These are phyloP conservation scores for Saccharomyces pastorianus DNA, from an alignment of 1,139 yeast genomes.

Conservation along the genomic window DNA sequence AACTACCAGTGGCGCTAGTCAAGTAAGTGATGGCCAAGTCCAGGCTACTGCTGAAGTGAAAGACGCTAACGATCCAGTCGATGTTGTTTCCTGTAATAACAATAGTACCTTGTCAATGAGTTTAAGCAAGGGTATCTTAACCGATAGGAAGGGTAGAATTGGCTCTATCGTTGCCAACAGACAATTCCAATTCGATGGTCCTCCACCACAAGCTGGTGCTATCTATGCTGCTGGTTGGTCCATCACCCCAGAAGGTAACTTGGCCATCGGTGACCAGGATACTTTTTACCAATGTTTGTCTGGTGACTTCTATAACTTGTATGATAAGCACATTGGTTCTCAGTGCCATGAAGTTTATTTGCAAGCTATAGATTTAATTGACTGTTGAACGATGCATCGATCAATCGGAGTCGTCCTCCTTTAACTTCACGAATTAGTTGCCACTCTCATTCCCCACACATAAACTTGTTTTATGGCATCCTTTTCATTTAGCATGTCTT, in stretches of 20 bases:
- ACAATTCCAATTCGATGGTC: slow-evolving; percentile 88
- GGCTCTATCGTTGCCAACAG: slow-evolving; percentile 82
- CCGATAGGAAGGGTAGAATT: slow-evolving; percentile 60
- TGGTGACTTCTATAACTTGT: slow-evolving; percentile 78
- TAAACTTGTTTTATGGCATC: slow-evolving; percentile 10
- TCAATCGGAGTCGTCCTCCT: background rate
- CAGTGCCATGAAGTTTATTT: slow-evolving; percentile 65
- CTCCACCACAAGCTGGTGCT: slow-evolving; percentile 87
- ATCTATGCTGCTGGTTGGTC: slow-evolving; percentile 85
- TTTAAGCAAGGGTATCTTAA: slow-evolving; percentile 47
- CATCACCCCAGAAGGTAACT: slow-evolving; percentile 53
- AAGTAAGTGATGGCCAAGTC: slow-evolving; percentile 4
- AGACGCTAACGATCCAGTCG: slow-evolving; percentile 14
- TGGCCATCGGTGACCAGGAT: slow-evolving; percentile 61
- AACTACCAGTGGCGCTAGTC: slow-evolving; percentile 6
- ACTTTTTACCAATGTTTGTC: slow-evolving; percentile 75
- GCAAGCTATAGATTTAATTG: slow-evolving; percentile 53
- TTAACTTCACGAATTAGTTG: background rate
- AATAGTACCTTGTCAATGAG: slow-evolving; percentile 48
- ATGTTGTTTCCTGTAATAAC: slow-evolving; percentile 40
- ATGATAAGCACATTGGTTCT: slow-evolving; percentile 57
- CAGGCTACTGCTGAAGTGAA: slow-evolving; percentile 2
- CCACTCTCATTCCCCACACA: background rate
- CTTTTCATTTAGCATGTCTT: slow-evolving; percentile 12
- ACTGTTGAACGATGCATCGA: slow-evolving; percentile 38